Evolutionary conservation across 192 early-diverging fungal species (phyloP).

Genomic region (Coemansia erecta): DNA sequence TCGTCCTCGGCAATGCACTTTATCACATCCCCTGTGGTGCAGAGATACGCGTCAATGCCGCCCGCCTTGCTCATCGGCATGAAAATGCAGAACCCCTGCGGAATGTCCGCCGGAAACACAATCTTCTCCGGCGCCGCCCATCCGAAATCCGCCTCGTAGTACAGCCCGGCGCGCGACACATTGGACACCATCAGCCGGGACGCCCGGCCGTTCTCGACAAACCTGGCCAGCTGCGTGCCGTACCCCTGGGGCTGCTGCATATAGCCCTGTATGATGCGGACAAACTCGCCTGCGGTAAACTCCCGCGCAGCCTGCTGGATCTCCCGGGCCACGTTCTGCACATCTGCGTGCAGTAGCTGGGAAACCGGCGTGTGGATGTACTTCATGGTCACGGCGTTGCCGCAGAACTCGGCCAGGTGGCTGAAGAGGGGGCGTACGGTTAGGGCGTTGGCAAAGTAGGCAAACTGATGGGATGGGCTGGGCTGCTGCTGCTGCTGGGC

Average conservation of each 20-base stretch:
- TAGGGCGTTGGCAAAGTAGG: conserved; percentile 21
- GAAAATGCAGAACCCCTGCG: conserved; percentile 7
- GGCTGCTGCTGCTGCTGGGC: no score
- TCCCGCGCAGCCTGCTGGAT: conserved; percentile 6
- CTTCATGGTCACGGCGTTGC: conserved; percentile 18
- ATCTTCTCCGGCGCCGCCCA: conserved; percentile 15
- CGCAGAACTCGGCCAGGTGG: conserved; percentile 18
- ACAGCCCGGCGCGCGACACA: conserved; percentile 14
- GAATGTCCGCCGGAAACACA: background rate
- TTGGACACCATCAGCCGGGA: conserved; percentile 13
- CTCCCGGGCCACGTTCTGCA: background rate
- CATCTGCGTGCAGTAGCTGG: background rate
- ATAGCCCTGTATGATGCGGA: conserved; percentile 5
- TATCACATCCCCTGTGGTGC: background rate
- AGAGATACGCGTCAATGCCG: conserved; percentile 17
- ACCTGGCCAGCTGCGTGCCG: background rate
- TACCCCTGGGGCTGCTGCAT: background rate
- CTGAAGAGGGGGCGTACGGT: conserved; percentile 8
- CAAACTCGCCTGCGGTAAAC: conserved; percentile 18
- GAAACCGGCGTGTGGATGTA: background rate
- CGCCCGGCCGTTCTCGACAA: conserved; percentile 3
- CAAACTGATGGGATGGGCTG: background rate
- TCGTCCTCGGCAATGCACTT: background rate
- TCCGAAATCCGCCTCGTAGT: conserved; percentile 29
- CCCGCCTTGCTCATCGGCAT: conserved; percentile 5